Conservation (phyloP, 148 eudicot genomes). For the Rhododendron griersonianum region DNA sequence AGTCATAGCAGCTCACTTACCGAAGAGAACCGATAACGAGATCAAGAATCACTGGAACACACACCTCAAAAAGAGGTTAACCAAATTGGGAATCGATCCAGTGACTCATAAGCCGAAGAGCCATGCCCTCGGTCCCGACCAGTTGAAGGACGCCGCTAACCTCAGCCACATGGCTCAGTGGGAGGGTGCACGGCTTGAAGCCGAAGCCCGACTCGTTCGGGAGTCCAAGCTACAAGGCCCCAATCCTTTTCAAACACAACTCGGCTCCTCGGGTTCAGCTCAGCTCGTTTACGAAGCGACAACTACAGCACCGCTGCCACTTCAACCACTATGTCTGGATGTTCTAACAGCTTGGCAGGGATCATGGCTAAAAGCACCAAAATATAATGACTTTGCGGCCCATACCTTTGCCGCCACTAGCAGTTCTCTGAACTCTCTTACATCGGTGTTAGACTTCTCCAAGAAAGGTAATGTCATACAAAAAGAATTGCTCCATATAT, state of each 20-base stretch:
- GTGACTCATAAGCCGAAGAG: slow-evolving; percentile 35
- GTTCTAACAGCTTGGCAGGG: slow-evolving; percentile 27
- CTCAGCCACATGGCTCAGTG: slow-evolving; percentile 48
- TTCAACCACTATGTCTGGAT: slow-evolving; percentile 25
- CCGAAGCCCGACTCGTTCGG: slow-evolving; percentile 34
- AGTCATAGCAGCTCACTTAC: slow-evolving; percentile 33
- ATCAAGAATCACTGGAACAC: slow-evolving; percentile 47
- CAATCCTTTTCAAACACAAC: background rate
- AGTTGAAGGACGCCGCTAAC: slow-evolving; percentile 16
- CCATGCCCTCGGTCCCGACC: slow-evolving; percentile 16
- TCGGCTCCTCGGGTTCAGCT: background rate
- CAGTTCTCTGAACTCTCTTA: background rate
- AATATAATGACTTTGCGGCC: background rate
- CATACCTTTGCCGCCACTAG: background rate
- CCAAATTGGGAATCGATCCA: slow-evolving; percentile 39
- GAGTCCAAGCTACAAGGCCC: slow-evolving; percentile 7
- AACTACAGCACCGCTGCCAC: background rate
- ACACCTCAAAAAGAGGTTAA: slow-evolving; percentile 30
- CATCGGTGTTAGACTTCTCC: background rate
- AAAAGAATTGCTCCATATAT: background rate
- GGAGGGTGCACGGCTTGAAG: slow-evolving; percentile 43
- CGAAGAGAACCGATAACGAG: slow-evolving; percentile 37
- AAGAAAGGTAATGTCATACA: background rate
- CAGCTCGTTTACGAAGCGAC: background rate
- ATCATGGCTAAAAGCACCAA: background rate